phyloP scores from a whole-genome alignment of 805 yeast species.

The Teunomyces kruisii region DNA sequence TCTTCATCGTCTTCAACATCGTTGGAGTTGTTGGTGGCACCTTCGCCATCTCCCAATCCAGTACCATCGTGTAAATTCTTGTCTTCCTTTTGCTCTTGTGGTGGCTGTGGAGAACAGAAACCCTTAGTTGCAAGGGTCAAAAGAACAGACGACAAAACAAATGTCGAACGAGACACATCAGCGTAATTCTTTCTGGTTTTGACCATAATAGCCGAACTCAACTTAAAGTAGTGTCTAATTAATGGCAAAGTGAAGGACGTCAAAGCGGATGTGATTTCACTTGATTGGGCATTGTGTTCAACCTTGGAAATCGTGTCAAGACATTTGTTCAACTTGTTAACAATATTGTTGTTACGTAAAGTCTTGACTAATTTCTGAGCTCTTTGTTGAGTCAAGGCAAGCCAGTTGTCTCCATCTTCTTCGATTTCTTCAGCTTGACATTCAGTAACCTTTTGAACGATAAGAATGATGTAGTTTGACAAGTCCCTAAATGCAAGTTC shows the following conservation, averaged over 20 bases:
- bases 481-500: conserved; percentile 52
- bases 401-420: conserved; percentile 67
- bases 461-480: conserved; percentile 59
- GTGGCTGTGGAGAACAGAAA: conserved; percentile 89
- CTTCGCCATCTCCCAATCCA: conserved; percentile 90
- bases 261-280: conserved; percentile 46
- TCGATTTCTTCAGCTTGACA: conserved; percentile 31
- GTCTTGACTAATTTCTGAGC: conserved; percentile 41
- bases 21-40: conserved; percentile 76
- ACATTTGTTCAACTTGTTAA: conserved; percentile 32
- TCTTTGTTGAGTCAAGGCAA: conserved; percentile 48
- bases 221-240: conserved; percentile 54
- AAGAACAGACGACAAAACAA: conserved; percentile 54
- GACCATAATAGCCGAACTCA: conserved; percentile 44
- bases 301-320: conserved; percentile 31
- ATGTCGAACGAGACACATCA: conserved; percentile 61
- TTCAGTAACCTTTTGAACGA: conserved; percentile 60
- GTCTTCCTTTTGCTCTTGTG: conserved; percentile 59
- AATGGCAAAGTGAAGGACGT: conserved; percentile 62
- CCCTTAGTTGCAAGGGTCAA: conserved; percentile 71
- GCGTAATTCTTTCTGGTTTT: conserved; percentile 50
- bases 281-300: conserved; percentile 37
- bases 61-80: conserved; percentile 79
- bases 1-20: conserved; percentile 93
- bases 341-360: conserved; percentile 40